Conservation (phyloP, 176 grass and related monocot species). For the Eleusine indica region DNA sequence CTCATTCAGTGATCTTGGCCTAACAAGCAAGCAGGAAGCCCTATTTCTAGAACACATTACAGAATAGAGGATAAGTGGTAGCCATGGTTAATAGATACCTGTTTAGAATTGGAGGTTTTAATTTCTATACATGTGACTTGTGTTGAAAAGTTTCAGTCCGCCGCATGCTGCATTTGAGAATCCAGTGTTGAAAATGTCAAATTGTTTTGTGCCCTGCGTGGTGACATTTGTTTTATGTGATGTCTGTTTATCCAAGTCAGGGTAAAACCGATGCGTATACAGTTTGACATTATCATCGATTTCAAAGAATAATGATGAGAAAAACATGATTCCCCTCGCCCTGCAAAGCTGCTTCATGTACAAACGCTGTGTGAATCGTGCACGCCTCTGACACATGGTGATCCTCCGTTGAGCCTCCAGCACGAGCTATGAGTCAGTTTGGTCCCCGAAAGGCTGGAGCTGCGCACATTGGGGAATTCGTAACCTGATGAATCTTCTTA, state of each 20-base stretch:
- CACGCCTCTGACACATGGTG: not conserved
- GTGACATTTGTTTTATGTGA: not conserved
- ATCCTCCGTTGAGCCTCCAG: not conserved
- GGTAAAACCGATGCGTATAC: conserved; percentile 17
- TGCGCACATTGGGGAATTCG: too few relatives aligned
- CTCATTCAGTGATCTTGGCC: conserved; percentile 72
- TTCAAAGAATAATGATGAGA: not conserved
- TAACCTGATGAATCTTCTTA: too few relatives aligned
- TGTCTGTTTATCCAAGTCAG: not conserved
- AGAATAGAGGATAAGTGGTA: conserved; percentile 24
- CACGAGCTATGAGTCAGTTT: not conserved
- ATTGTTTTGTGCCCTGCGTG: conserved; percentile 28
- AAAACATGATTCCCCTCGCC: not conserved
- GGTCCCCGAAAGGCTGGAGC: not conserved
- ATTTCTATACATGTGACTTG: conserved; percentile 11
- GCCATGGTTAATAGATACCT: conserved; percentile 11
- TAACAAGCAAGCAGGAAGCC: conserved; percentile 88
- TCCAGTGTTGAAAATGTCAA: conserved; percentile 13
- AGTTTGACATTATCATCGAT: not conserved
- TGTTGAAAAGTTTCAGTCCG: not conserved
- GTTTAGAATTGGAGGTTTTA: conserved; percentile 21
- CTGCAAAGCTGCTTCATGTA: not conserved
- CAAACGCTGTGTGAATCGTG: not conserved
- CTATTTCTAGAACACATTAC: conserved; percentile 81
- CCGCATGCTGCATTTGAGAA: not conserved